Evolutionary conservation across 2,329 filamentous ascomycete genomes (phyloP).

Genomic region (Leptographium flavum): DNA sequence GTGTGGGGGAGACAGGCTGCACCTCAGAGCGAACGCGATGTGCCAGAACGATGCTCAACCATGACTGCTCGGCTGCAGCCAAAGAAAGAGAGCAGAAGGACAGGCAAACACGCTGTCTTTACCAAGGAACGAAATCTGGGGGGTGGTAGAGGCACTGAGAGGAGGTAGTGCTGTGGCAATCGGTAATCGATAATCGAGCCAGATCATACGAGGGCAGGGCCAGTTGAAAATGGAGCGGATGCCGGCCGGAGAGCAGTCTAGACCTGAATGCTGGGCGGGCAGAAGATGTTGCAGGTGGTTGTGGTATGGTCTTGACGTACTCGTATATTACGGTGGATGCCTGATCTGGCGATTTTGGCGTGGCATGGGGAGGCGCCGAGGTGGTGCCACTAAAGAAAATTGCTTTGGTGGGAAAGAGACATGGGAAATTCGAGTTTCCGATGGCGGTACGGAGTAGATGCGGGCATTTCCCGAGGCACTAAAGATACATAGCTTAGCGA

Average conservation of each 20-base stretch:
- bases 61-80: no score
- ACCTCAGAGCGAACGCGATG: no score
- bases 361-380: neutral
- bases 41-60: no score
- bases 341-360: neutral
- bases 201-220: no score
- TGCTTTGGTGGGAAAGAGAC: neutral
- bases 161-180: no score
- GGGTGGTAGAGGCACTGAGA: no score
- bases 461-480: neutral
- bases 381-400: constrained; percentile 2
- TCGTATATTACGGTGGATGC: neutral
- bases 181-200: no score
- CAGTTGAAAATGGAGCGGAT: neutral
- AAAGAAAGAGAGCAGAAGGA: no score
- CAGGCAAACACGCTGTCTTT: no score
- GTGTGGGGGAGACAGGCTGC: no score
- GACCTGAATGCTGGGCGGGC: neutral
- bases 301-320: neutral
- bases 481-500: no score
- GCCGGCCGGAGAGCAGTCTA: neutral
- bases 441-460: constrained; percentile 1
- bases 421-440: constrained; percentile 5
- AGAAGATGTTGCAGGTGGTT: neutral
- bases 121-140: no score